A percentile compares a stretch with the other conserved stretches of the same genome.
Conservation (phyloP, 2,329 filamentous ascomycete species). For the Scytalidium sp. region DNA sequence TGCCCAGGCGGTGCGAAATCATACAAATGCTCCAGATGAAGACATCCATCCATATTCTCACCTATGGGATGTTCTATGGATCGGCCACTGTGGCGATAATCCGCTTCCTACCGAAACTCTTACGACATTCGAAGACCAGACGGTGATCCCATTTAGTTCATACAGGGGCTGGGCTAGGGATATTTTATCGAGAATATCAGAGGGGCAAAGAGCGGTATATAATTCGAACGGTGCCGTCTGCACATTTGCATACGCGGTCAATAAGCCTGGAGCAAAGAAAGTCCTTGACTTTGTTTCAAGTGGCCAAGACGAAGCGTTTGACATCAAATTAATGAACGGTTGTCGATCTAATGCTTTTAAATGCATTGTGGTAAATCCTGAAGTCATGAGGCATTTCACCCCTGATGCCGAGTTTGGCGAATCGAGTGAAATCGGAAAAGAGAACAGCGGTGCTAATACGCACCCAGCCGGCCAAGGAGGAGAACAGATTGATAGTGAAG, state of each 20-base stretch:
- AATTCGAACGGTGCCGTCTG: slow-evolving; percentile 23
- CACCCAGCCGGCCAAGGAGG: too few species aligned
- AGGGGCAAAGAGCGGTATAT: slow-evolving; percentile 25
- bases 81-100: slow-evolving; percentile 33
- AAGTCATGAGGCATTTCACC: slow-evolving; percentile 32
- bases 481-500: neutral
- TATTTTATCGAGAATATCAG: slow-evolving; percentile 15
- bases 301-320: slow-evolving; percentile 31
- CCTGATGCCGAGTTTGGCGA: slow-evolving; percentile 22
- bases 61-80: slow-evolving; percentile 35
- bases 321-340: slow-evolving; percentile 29
- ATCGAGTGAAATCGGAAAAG: neutral
- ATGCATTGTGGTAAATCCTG: slow-evolving; percentile 35
- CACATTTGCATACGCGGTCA: slow-evolving; percentile 29
- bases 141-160: slow-evolving; percentile 14
- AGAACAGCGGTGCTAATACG: too few species aligned
- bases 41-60: slow-evolving; percentile 25
- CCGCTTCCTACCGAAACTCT: slow-evolving; percentile 12
- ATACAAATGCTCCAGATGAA: slow-evolving; percentile 15
- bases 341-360: slow-evolving; percentile 27
- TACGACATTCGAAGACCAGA: slow-evolving; percentile 17
- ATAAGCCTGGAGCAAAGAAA: slow-evolving; percentile 27
- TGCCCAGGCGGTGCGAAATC: slow-evolving; percentile 27
- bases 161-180: slow-evolving; percentile 23
- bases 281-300: slow-evolving; percentile 26